Percentiles rank a stretch among this genome's conserved stretches.
These are phyloP conservation scores for Pichia sp. DNA, from an alignment of 1,139 yeast genomes.

Conservation along the genomic window DNA sequence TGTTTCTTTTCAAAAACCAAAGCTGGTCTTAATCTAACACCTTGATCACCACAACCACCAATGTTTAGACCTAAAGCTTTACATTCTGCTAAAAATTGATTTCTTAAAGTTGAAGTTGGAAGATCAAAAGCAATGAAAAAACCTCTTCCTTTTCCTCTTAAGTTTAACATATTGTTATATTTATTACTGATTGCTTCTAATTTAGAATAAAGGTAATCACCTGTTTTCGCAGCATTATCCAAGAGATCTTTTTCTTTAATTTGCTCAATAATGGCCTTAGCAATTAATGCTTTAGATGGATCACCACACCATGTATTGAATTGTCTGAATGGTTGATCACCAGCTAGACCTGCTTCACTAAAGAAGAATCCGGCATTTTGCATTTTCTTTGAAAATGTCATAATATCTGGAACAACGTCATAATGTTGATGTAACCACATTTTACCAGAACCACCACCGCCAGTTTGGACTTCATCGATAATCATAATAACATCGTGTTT, in stretches of 20 bases:
- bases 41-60: conserved; percentile 65
- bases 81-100: conserved; percentile 42
- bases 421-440: conserved; percentile 85
- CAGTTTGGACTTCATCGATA: conserved; percentile 81
- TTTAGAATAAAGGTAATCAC: conserved; percentile 49
- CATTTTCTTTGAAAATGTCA: conserved; percentile 70
- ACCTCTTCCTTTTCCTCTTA: conserved; percentile 64
- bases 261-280: conserved; percentile 59
- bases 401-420: conserved; percentile 60
- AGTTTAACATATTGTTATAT: conserved; percentile 39
- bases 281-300: conserved; percentile 37
- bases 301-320: conserved; percentile 86
- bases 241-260: conserved; percentile 47
- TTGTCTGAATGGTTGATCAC: conserved; percentile 64
- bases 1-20: conserved; percentile 61
- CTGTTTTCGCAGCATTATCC: conserved; percentile 47
- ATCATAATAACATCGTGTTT: conserved; percentile 63
- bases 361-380: conserved; percentile 77
- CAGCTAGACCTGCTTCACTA: conserved; percentile 60
- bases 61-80: conserved; percentile 57
- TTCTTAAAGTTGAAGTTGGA: conserved; percentile 41
- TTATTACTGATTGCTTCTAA: conserved; percentile 39
- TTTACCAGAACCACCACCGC: conserved; percentile 77
- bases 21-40: conserved; percentile 67
- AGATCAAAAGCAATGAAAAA: conserved; percentile 75